Conservation (phyloP, 1,284 basidiomycete genomes). For the Ustilago nuda region DNA sequence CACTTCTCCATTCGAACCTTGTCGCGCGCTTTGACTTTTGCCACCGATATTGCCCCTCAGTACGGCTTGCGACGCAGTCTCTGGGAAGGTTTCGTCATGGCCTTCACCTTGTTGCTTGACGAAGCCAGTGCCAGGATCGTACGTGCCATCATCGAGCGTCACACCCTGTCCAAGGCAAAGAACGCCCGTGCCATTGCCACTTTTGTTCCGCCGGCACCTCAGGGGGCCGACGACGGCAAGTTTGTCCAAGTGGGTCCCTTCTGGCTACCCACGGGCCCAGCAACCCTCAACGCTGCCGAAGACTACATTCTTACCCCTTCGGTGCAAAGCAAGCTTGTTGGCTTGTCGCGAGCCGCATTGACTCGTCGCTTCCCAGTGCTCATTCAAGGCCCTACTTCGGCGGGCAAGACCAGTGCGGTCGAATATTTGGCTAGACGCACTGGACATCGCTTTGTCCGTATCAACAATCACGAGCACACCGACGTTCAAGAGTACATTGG, state of each 20-base stretch:
- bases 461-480: slow-evolving; percentile 99
- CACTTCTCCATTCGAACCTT: slow-evolving; percentile 98
- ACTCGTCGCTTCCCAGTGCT: slow-evolving; percentile 92
- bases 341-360: slow-evolving; percentile 89
- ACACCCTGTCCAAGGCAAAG: slow-evolving; percentile 84
- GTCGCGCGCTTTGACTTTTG: slow-evolving; percentile 89
- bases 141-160: slow-evolving; percentile 78
- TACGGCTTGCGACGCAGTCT: slow-evolving; percentile 85
- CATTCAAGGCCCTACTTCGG: slow-evolving; percentile 97
- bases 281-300: slow-evolving; percentile 73
- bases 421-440: slow-evolving; percentile 94
- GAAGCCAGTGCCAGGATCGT: slow-evolving; percentile 79
- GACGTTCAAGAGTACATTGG: slow-evolving; percentile 98
- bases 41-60: slow-evolving; percentile 80
- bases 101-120: slow-evolving; percentile 95
- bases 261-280: slow-evolving; percentile 83
- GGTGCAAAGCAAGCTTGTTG: slow-evolving; percentile 92
- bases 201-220: slow-evolving; percentile 59
- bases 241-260: slow-evolving; percentile 87
- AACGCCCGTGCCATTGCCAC: slow-evolving; percentile 73
- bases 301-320: slow-evolving; percentile 96
- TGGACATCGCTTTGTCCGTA: slow-evolving; percentile 94
- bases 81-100: slow-evolving; percentile 97
- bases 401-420: slow-evolving; percentile 96
- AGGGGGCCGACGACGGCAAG: slow-evolving; percentile 29